Evolutionary conservation across 345 rosid genomes (phyloP).

Genomic region (Brassica carinata): DNA sequence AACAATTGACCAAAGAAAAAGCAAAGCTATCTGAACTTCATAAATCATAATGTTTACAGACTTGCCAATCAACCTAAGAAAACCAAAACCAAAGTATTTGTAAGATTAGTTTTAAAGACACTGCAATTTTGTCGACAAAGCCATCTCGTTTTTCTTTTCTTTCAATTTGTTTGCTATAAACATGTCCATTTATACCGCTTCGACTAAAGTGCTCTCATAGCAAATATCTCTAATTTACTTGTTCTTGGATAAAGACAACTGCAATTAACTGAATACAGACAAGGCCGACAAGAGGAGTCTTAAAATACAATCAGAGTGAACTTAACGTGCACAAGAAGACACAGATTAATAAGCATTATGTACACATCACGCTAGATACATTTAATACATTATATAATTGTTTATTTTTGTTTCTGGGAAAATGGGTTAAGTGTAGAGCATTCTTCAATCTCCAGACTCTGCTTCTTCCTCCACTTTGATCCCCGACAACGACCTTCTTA

Average conservation of each 20-base stretch:
- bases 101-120: background rate
- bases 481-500: constrained; percentile 30
- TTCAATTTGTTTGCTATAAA: too few relatives aligned
- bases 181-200: too few relatives aligned
- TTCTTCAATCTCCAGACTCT: constrained; percentile 6
- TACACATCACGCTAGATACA: constrained; percentile 31
- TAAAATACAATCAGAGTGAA: constrained; percentile 2
- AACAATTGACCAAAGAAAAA: background rate
- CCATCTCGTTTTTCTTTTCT: too few relatives aligned
- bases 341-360: constrained; percentile 23
- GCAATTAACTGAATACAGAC: background rate
- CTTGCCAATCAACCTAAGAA: background rate
- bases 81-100: background rate
- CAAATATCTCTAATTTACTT: too few relatives aligned
- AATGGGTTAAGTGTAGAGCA: constrained; percentile 15
- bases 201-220: too few relatives aligned
- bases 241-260: too few relatives aligned
- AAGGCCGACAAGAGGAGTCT: background rate
- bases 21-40: background rate
- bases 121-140: background rate
- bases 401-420: constrained; percentile 1
- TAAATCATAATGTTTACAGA: background rate
- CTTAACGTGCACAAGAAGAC: background rate
- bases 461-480: constrained; percentile 23
- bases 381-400: constrained; percentile 7